Evolutionary conservation across 306 rosid genomes (phyloP), one percentile per base, ranked within the genome.

Genomic region (Fagus crenata): DNA sequence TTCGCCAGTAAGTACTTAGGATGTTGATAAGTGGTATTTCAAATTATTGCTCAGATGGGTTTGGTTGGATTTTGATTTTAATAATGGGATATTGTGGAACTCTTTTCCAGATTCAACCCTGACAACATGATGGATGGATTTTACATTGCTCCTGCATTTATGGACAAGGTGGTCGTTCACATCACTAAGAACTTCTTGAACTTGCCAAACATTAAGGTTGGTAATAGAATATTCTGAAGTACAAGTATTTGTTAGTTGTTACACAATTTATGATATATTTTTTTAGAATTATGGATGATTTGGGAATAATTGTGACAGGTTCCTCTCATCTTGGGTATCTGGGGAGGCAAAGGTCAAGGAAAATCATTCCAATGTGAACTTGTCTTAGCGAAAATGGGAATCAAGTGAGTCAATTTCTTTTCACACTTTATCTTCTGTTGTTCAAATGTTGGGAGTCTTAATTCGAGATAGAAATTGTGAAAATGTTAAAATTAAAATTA

Each of bases 281-380:
- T n/a, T 63, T 63, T 7, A 63, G 28, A 63, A 6, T 18, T 35
- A 28, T 28, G 40, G 49, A 36, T 56, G 58, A 7, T 12, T 67
- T 3, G 12, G 4, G 7, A 74, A 36, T 33, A 18, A 4, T 17
- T 69, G 46, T 41, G 8, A 61, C 83, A 87, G 91, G 88, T 91
- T 84, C 97, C 98, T 87, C 96, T 91, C 51, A 93, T 93, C 85
- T 82, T 93, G 81, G 98, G 98, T 67, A 61, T 91, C n/a, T 93
- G 97, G 98, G 98, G 97, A 80, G 97, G 98, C 76, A 93, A 93
- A 82, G 97, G 98, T 78, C 97, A 93, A 69, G 98, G 98, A 31
- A 93, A 93, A 71, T 86, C 98, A 46, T 93, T 91, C 83, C 96
- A 93, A 67, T 90, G 97, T 72, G 98, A 93, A 85, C 98, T 93